A percentile compares a stretch with the other conserved stretches of the same genome.
Conservation (phyloP, 441 rosid genomes). For the Erodium trifolium region DNA sequence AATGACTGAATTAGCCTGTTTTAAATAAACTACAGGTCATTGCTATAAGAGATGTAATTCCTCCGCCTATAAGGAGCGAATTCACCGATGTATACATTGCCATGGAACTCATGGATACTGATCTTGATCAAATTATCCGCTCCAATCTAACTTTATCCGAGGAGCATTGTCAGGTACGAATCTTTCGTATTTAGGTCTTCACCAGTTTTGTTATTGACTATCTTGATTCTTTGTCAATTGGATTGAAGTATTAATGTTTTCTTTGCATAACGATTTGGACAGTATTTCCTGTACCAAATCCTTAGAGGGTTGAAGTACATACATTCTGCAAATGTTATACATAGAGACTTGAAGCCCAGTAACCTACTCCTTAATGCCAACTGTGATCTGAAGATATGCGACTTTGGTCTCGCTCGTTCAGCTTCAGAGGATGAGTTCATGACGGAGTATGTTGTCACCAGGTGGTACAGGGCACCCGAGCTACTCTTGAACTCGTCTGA, state of each 20-base stretch:
- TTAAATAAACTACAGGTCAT: constrained; percentile 41
- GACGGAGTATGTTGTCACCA: constrained; percentile 8
- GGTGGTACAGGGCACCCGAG: no score
- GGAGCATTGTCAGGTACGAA: constrained; percentile 90
- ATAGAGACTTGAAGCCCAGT: constrained; percentile 55
- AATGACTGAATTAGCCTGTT: neutral
- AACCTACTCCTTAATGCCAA: constrained; percentile 81
- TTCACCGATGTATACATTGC: constrained; percentile 83
- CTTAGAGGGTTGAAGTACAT: constrained; percentile 92
- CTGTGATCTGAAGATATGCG: constrained; percentile 86
- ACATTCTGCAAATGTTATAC: constrained; percentile 58
- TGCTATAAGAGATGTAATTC: constrained; percentile 79
- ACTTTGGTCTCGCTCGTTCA: constrained; percentile 86
- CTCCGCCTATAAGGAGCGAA: constrained; percentile 77
- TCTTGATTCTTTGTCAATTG: neutral
- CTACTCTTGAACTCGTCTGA: no score
- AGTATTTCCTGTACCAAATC: constrained; percentile 91
- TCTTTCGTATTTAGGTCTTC: neutral
- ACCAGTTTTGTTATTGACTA: neutral
- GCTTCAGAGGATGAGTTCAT: constrained; percentile 39
- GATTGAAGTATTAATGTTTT: no score
- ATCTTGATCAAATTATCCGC: constrained; percentile 87
- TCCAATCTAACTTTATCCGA: constrained; percentile 84
- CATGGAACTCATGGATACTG: constrained; percentile 87
- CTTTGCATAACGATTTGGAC: neutral